Base-by-base conservation (phyloP, 2,329 filamentous ascomycete species). In the Aspergillus jensenii region DNA sequence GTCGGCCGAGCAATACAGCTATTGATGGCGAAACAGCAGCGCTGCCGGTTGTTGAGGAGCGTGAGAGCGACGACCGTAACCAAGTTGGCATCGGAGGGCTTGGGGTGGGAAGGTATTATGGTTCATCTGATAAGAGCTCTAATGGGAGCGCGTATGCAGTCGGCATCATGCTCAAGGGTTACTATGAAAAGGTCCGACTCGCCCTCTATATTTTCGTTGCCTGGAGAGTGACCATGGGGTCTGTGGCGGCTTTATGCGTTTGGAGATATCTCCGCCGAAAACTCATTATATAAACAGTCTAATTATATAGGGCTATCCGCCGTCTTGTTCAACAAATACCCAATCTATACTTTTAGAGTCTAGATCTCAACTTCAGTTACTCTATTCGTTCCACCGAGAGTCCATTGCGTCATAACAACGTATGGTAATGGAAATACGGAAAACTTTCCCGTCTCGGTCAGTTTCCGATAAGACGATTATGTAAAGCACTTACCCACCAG, bases 121-220 rank as follows among this genome's bases (percentile, higher is more conserved):
- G 67, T 2, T 56, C 65, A 19, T 67, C 53, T 21, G 69, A 67
- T 47, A 60, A 58, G 23, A 62, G 61, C 12, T 58, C 64, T 8
- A 66, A 69, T 45, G 68, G 66, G 17, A 65, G 58, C 25, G 64
- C 67, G 14, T 73, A 78, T 64, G 75, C 75, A 3, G 71, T 78
- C 23, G 74, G 75, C 6, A 74, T 76, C 21, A 65, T 79, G 67
- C 64, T 79, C 39, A 68, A 68, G n/a, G 77, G 76, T n/a, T 79
- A 79, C 51, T 79, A 78, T 61, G 68, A 73, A 23, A 68, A 68
- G 21, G 58, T 79, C 23, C 70, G 75, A 17, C 54, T 72, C 31
- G 77, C 77, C 9, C 72, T 78, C 35, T 74, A 66, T 46, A 65
- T 78, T 12, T 76, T 76, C 55, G 59, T 77, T 19, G 72, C 69